phyloP scores from a whole-genome alignment of 2,329 filamentous ascomycete species.

The Didymella segeticola region DNA sequence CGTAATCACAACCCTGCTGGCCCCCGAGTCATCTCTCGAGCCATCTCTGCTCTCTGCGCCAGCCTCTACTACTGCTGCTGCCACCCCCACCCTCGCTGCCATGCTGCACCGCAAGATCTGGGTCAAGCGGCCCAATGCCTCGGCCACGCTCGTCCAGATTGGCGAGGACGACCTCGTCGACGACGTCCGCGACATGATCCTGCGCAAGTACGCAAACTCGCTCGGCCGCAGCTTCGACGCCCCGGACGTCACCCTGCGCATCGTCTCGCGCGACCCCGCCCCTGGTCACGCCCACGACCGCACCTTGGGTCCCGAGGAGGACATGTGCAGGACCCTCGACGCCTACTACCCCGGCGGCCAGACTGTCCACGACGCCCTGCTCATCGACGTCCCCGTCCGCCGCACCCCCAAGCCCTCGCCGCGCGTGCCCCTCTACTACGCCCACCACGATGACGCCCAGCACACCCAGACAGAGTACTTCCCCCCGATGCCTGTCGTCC shows the following conservation, averaged over 20 bases:
- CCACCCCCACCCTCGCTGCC: conserved; percentile 35
- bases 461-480: conserved; percentile 84
- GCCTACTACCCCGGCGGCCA: conserved; percentile 86
- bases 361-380: conserved; percentile 82
- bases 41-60: too few species aligned
- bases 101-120: conserved; percentile 79
- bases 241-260: conserved; percentile 83
- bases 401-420: conserved; percentile 84
- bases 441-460: conserved; percentile 66
- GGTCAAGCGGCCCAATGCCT: conserved; percentile 87
- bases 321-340: conserved; percentile 78
- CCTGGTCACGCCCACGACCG: conserved; percentile 63
- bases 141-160: conserved; percentile 85
- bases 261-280: conserved; percentile 70
- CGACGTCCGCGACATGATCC: conserved; percentile 89
- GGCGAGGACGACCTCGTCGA: conserved; percentile 91
- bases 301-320: conserved; percentile 82
- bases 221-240: conserved; percentile 88
- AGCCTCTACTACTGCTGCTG: too few species aligned
- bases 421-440: conserved; percentile 60
- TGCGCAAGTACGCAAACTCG: conserved; percentile 93
- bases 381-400: conserved; percentile 83
- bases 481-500: conserved; percentile 65
- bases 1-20: conserved; percentile 61
- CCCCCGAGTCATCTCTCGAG: conserved; percentile 52